Base-by-base conservation (phyloP, 805 yeast genomes). In the Candida lessepsii region DNA sequence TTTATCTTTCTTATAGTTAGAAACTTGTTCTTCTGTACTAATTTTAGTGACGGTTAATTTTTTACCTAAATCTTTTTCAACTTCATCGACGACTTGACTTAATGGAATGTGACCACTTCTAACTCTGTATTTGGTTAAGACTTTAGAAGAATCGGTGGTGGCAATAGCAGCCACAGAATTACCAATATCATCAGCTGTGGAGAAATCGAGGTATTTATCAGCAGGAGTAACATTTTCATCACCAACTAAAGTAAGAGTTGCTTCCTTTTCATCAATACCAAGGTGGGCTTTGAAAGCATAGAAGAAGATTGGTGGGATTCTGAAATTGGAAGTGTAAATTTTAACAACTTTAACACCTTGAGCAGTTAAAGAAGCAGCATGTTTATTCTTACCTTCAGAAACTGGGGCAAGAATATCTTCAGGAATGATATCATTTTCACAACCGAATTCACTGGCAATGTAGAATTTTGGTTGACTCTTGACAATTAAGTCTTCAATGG, bases 371-470 rank as follows among this genome's bases (percentile, higher is more conserved):
- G 50, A 57, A 48, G 80, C 65, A 14, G 73, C 65, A 10, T 52
- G 58, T 2, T 52, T 50, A 5, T 70, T 52, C 49, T 75, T 9
- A 1, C 34, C 50, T 21, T 59, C 50, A 40, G 73, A 60, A 1
- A 62, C 65, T 5, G 77, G 72, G 16, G 66, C 54, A 16, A 39
- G 28, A 15, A 48, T 42, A 3, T 49, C 49, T 7, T n/a, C 3
- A 14, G 28, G 30, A n/a, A 40, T 13, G 15, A 55, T 54, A 7
- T 52, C 60, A 13, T 69, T 36, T 39, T 77, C 78, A 16, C 65
- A 50, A 29, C 86, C 88, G 49, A 75, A 81, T 50, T 79, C 84
- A 2, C 82, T 73, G 23, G 84, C 83, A 47, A 79, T 71, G 60
- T 68, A 80, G 24, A 77, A 52, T 52, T 73, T 71, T 36, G 78